Evolutionary conservation across 257 asterid species (phyloP), one percentile per base, ranked within the genome.

Genomic region (Solanum bulbocastanum): DNA sequence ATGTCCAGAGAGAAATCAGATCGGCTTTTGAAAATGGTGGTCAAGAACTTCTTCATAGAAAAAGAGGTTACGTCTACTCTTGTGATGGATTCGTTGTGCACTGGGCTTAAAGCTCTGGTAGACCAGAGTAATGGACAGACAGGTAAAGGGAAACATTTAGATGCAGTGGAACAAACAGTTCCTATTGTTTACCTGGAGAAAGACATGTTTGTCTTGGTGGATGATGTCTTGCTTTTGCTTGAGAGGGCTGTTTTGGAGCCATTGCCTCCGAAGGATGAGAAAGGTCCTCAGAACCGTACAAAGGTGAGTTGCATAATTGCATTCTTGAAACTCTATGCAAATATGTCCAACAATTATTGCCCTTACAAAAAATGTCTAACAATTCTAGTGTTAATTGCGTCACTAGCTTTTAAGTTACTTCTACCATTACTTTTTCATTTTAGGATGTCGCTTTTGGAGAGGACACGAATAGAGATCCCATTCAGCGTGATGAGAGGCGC

Each of bases 41-140:
- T 96, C 90, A 95, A 96, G 87, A 94, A 93, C 90, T 97, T 97
- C 88, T 97, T 97, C 89, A 92, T 96, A 83, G 99, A 95, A 90
- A 97, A 97, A 90, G 99, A 97, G 92, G 98, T 96, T 90, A 93
- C 98, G 16, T 96, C 99, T 83, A 97, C 99, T 56, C 94, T 97
- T 85, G 99, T 97, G 89, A 97, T 97, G 99, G 99, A 96, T 93
- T 96, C 99, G 14, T 83, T 96, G 83, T 94, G 93, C 89, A 95
- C 96, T 93, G 99, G 99, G 62, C 90, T 96, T 87, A 96, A 95
- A 94, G 98, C 98, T 90, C 93, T 97, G 83, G 95, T 93, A 92
- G 98, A 95, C 82, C 98, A 93, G 87, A 86, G 89, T 62, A 94
- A 92, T 92, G 94, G 91, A 87, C 93, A 94, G 91, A 96, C 89